These are phyloP conservation scores for Boletus rufocinnamomeus DNA, from an alignment of 768 basidiomycete species.

Conservation along the genomic window DNA sequence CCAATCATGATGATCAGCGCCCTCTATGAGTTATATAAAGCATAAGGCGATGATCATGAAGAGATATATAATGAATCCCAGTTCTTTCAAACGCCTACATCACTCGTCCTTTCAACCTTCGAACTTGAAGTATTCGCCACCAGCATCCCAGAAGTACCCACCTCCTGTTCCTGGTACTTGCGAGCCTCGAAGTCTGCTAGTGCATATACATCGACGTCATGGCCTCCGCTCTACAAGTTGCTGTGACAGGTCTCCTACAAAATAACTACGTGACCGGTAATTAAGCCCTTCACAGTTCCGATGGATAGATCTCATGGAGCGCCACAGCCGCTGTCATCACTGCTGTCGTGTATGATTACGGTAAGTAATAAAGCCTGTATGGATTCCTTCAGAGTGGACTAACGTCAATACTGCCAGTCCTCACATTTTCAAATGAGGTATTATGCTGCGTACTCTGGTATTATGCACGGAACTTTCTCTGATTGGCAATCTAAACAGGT, in stretches of 20 bases:
- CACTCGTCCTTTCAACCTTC: background rate
- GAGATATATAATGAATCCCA: background rate
- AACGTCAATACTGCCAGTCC: background rate
- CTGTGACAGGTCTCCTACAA: background rate
- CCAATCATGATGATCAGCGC: too few relatives aligned
- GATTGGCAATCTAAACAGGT: background rate
- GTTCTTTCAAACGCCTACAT: too few relatives aligned
- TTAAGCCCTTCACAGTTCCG: background rate
- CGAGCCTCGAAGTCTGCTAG: background rate
- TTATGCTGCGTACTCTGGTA: background rate
- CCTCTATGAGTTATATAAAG: too few relatives aligned
- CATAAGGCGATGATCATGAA: too few relatives aligned
- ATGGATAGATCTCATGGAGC: background rate
- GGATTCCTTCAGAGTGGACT: background rate
- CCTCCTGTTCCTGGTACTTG: background rate
- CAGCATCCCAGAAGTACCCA: background rate
- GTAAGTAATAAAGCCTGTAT: background rate
- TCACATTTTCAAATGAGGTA: background rate
- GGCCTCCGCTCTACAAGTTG: background rate
- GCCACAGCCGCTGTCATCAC: background rate
- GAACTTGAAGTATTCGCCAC: background rate
- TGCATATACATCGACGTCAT: background rate
- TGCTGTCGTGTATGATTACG: background rate
- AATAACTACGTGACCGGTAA: background rate
- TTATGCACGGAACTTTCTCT: background rate